phyloP scores from a whole-genome alignment of 495 filamentous ascomycete species.

The Xanthoparmelia taractica region DNA sequence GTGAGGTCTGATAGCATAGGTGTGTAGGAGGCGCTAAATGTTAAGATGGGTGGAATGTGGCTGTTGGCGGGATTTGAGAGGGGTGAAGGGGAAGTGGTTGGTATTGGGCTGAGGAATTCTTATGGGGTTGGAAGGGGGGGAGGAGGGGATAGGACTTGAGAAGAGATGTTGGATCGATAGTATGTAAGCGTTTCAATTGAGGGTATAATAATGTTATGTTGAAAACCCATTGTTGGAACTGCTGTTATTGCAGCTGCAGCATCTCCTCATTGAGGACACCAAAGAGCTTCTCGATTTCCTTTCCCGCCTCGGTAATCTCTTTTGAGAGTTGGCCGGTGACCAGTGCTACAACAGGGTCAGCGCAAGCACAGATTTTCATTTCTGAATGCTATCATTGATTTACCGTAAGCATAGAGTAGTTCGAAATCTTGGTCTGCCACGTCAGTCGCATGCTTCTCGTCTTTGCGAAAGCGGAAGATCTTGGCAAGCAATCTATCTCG shows the following conservation, averaged over 20 bases:
- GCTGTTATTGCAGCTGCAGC: conserved; percentile 53
- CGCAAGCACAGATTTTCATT: not conserved
- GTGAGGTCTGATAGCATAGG: not conserved
- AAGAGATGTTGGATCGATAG: not conserved
- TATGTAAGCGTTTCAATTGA: not conserved
- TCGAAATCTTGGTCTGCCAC: conserved; percentile 63
- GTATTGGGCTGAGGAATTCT: too few relatives aligned
- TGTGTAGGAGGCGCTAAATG: not conserved
- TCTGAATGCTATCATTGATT: conserved; percentile 21
- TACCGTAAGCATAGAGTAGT: conserved; percentile 66
- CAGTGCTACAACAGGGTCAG: conserved; percentile 21
- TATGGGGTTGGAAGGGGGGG: not conserved
- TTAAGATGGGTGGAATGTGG: too few relatives aligned
- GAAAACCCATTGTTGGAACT: not conserved
- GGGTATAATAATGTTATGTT: not conserved
- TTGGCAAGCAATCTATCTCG: conserved; percentile 82
- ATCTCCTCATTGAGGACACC: conserved; percentile 69
- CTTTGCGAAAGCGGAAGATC: conserved; percentile 74
- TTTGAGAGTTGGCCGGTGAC: conserved; percentile 47
- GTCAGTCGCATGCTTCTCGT: conserved; percentile 45
- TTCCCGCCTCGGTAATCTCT: conserved; percentile 44
- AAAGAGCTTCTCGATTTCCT: conserved; percentile 51
- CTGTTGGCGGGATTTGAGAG: not conserved
- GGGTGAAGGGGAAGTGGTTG: not conserved
- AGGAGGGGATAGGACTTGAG: too few relatives aligned